Conservation (phyloP, 371 early-diverging fungal species). For the Saksenaea oblongispora region DNA sequence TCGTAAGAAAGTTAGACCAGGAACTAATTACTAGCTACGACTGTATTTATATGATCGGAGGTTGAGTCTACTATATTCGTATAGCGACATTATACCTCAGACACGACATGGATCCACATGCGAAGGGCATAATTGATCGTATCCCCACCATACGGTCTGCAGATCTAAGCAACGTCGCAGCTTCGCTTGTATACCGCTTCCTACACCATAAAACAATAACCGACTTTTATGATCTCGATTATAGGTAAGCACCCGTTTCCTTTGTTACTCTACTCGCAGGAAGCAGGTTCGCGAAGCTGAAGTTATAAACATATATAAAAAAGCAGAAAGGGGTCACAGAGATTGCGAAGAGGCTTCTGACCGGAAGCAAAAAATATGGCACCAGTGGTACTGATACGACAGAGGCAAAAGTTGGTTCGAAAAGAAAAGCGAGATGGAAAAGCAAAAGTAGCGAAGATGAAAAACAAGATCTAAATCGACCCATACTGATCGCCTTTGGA, state of each 20-base stretch:
- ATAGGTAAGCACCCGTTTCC: neutral
- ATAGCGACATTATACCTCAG: too few species aligned
- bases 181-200: constrained; percentile 6
- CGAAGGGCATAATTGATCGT: constrained; percentile 6
- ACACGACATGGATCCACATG: neutral
- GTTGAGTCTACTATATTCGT: too few species aligned
- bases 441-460: neutral
- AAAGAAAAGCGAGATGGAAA: neutral
- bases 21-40: too few species aligned
- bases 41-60: too few species aligned
- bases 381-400: neutral
- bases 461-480: neutral
- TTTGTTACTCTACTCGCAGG: neutral
- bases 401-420: neutral
- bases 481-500: neutral
- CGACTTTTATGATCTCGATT: neutral
- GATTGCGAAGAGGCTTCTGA: constrained; percentile 1
- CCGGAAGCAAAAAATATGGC: constrained; percentile 6
- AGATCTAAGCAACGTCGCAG: neutral
- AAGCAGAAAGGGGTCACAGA: constrained; percentile 7
- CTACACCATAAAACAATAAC: neutral
- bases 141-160: constrained; percentile 5
- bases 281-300: constrained; percentile 4
- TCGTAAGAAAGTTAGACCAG: too few species aligned
- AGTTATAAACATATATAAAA: constrained; percentile 4